Evolutionary conservation across 1,284 basidiomycete genomes (phyloP), one percentile per base, ranked within the genome.

Genomic region (Ustilago shanxiensis): DNA sequence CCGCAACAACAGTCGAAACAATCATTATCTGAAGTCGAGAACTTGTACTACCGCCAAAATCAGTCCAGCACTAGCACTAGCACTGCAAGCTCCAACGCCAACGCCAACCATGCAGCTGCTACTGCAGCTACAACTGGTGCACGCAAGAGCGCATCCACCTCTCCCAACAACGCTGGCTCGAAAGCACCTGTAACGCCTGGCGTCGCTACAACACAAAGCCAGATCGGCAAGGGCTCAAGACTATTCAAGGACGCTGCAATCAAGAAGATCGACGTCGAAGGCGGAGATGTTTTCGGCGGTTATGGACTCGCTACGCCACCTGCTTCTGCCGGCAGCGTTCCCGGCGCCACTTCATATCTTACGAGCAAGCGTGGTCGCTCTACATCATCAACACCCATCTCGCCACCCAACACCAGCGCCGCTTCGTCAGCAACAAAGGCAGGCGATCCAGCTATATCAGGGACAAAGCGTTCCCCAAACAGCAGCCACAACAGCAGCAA

Each of bases 11-110:
- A 80, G 79, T 77, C 80, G n/a, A 73, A 78, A 28, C 83, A 84
- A 70, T 79, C 79, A 51, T 62, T 83, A 8, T 79, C 80, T n/a
- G 83, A 84, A 57, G 82, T 84, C n/a, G 83, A 84, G 56, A 84
- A 84, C 41, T 64, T 84, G 16, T 84, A 82, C 60, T 84, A 84
- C 52, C 79, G 79, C 2, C 72, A 80, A 51, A 64, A 71, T 31
- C 63, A 73, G 35, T 73, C 61, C 29, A 58, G 53, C 44, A 44
- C 37, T 18, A 60, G 63, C 51, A 50, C 41, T 2, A n/a, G n/a
- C n/a, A 11, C 31, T 33, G 52, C 55, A 1, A 45, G n/a, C 29
- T 39, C 59, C 13, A 28, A 52, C 24, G 20, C 45, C n/a, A 47
- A 41, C 31, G 11, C 31, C 31, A 33, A 33, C 31, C 11, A 5